Evolutionary conservation across 129 eudicot species (phyloP), one percentile per base, ranked within the genome.

Genomic region (Artemisia argyi): DNA sequence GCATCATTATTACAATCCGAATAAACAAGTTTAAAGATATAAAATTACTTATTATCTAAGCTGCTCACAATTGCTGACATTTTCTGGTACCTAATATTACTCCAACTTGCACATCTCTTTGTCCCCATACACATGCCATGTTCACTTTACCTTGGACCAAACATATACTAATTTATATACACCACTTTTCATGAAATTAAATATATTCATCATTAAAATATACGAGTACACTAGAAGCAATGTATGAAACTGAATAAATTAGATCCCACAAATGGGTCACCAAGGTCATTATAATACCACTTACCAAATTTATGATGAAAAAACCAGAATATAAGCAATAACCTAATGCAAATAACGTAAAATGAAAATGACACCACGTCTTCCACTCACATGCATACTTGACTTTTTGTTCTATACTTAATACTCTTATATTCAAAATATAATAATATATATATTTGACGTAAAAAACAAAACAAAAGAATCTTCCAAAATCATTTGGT

Each of bases 321-420:
- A 47, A n/a, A n/a, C n/a, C n/a, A n/a, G n/a, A n/a, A 61, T 72
- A 48, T 50, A 32, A 19, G 54, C 54, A 16, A 26, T 61, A 73
- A 61, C 16, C 7, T 30, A 13, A 61, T 17, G 12, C 28, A 32
- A 12, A 61, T 61, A 55, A 73, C 77, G 77, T 73, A 73, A 62
- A 62, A 28, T 50, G 77, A 73, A 62, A 73, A 66, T 73, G 49
- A 73, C 77, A 73, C 61, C 52, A 26, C 77, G 61, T 73, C 77
- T 17, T 73, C 77, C 77, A 6, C n/a, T 48, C 70, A 73, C 69
- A 49, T 62, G 69, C 77, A 61, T 39, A 4, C 11, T 54, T 55
- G 11, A 35, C 9, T 20, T 12, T 64, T 64, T 6, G 13, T 4
- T 47, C 3, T 4, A 2, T 65, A 8, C 22, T 20, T 20, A 20